Evolutionary conservation across 73 alveolate species (phyloP), one percentile per base, ranked within the genome.

Genomic region (Paramecium biaurelia): DNA sequence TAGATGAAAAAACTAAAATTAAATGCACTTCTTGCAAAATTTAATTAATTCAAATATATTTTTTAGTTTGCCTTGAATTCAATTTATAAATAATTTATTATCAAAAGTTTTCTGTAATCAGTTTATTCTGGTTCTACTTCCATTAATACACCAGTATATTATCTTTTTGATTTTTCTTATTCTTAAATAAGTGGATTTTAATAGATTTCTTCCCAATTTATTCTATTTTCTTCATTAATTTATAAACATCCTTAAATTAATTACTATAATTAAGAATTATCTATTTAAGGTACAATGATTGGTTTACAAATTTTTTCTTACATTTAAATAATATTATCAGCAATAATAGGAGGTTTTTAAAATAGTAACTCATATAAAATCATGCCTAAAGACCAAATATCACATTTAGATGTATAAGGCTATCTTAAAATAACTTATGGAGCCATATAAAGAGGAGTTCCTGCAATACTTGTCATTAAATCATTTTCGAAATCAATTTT

Each of bases 361-460:
- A 86, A 86, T 20, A 57, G 87, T 32, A 86, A 24, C 21, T 57
- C 79, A 86, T 58, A 86, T 12, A 86, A 35, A 7, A 74, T 86
- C 47, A 86, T 57, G 21, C 93, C 93, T 37, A 86, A 21, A 20
- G 93, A 86, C 93, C 93, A 86, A 1, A 86, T 86, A 20, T 86
- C 93, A 35, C 93, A 58, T 43, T 86, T 86, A 0, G 93, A 58
- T 9, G 93, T 86, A 37, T 86, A 86, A 35, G 85, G 86, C 41
- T 86, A 59, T n/a, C 84, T 56, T 37, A 58, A 37, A 0, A 86
- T 47, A 32, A 86, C 53, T 63, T 86, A 59, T 7, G 93, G 93
- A 18, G 90, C 89, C 93, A 87, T 87, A 41, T 58, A 87, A 15
- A 67, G 37, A 21, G 93, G 93, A 38, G 93, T 87, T 2, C 93